phyloP scores from a whole-genome alignment of 148 eudicot species.

The Talinum fruticosum region DNA sequence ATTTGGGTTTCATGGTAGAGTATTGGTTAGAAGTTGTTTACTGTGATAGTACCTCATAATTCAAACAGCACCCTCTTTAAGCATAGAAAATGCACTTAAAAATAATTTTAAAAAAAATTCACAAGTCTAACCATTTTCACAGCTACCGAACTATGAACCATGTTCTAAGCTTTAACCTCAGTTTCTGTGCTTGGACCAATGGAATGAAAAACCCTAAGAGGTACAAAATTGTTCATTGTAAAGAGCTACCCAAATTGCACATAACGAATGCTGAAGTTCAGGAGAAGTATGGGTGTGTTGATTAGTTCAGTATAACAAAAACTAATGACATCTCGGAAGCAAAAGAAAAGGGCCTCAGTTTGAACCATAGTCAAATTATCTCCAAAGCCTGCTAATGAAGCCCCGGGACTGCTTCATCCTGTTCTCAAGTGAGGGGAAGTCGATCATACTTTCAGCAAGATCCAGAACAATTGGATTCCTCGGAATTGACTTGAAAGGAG shows the following conservation, averaged over 20 bases:
- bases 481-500: conserved; percentile 65
- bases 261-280: background rate
- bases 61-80: background rate
- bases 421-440: conserved; percentile 81
- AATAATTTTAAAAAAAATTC: background rate
- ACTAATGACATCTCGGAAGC: background rate
- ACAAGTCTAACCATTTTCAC: background rate
- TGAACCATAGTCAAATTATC: conserved; percentile 32
- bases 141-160: background rate
- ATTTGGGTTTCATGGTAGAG: too few species aligned
- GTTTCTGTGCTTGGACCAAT: background rate
- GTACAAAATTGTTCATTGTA: conserved; percentile 16
- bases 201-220: conserved; percentile 6
- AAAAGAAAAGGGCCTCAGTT: background rate
- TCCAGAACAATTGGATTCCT: conserved; percentile 80
- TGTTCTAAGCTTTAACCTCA: background rate
- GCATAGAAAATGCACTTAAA: background rate
- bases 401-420: conserved; percentile 85
- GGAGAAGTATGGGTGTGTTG: too few species aligned
- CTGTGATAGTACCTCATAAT: too few species aligned
- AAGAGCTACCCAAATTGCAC: background rate
- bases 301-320: background rate
- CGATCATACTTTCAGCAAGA: conserved; percentile 69
- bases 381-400: conserved; percentile 70
- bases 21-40: too few species aligned